These are phyloP conservation scores for Emydomyces testavorans DNA, from an alignment of 2,329 filamentous ascomycete genomes.

Conservation along the genomic window DNA sequence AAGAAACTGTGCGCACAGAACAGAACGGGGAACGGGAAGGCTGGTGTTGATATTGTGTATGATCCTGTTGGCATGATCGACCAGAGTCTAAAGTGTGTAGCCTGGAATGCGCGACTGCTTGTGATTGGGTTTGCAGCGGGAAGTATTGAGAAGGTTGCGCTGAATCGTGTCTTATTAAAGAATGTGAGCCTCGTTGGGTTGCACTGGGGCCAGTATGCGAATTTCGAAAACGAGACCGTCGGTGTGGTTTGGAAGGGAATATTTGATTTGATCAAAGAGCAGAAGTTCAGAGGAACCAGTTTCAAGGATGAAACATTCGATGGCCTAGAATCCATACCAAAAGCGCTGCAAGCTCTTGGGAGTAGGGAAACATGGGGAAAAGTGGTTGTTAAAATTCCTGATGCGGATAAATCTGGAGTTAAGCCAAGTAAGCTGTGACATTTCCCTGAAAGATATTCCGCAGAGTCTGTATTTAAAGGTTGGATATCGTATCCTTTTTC, in stretches of 20 bases:
- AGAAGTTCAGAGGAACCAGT: constrained; percentile 70
- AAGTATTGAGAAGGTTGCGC: constrained; percentile 77
- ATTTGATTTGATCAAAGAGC: constrained; percentile 61
- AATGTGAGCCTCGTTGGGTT: constrained; percentile 83
- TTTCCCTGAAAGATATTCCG: neutral
- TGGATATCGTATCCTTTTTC: neutral
- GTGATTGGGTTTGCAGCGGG: constrained; percentile 84
- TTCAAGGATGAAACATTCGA: constrained; percentile 73
- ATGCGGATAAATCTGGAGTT: constrained; percentile 46
- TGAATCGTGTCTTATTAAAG: constrained; percentile 87
- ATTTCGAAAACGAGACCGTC: constrained; percentile 59
- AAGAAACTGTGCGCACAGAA: constrained; percentile 49
- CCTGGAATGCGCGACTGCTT: constrained; percentile 82
- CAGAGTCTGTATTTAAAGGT: neutral
- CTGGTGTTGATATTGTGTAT: constrained; percentile 82
- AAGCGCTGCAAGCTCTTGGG: constrained; percentile 65
- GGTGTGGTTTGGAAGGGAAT: constrained; percentile 70
- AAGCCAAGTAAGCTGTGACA: constrained; percentile 21
- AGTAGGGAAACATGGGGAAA: constrained; percentile 87
- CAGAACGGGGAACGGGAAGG: constrained; percentile 52
- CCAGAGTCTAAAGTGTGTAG: constrained; percentile 75
- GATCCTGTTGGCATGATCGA: constrained; percentile 89
- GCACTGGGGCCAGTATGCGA: constrained; percentile 80
- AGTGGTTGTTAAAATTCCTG: constrained; percentile 77
- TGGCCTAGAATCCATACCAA: constrained; percentile 66